Evolutionary conservation across 192 early-diverging fungal genomes (phyloP).

Genomic region (Coemansia sp.): DNA sequence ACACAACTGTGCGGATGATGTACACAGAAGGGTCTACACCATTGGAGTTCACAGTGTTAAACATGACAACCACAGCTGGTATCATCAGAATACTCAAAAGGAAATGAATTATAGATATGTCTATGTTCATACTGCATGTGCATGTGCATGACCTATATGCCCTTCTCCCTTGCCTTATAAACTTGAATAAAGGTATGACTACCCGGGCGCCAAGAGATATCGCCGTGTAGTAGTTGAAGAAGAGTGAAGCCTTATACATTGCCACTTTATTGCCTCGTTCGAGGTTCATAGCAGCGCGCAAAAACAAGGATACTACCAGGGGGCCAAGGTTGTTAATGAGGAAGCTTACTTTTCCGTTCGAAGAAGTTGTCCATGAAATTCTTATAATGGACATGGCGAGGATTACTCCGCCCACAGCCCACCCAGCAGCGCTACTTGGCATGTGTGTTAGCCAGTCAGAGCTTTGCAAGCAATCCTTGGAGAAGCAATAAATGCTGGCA

Average conservation of each 20-base stretch:
- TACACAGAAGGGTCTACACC: conserved; percentile 1
- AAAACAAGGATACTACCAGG: not conserved
- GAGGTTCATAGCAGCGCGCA: conserved; percentile 2
- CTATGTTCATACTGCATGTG: too few relatives aligned
- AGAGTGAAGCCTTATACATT: conserved; percentile 14
- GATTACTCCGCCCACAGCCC: conserved; percentile 16
- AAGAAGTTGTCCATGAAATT: not conserved
- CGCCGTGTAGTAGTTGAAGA: conserved; percentile 11
- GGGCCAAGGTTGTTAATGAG: not conserved
- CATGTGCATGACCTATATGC: too few relatives aligned
- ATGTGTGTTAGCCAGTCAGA: conserved; percentile 30
- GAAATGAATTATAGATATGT: not conserved
- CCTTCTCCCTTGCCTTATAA: not conserved
- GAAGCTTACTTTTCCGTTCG: not conserved
- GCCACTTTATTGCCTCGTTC: not conserved
- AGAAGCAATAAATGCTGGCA: conserved; percentile 9
- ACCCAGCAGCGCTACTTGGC: conserved; percentile 22
- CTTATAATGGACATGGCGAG: not conserved
- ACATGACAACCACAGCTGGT: conserved; percentile 1
- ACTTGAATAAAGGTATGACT: not conserved
- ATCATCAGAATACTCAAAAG: not conserved
- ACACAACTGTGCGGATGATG: conserved; percentile 6
- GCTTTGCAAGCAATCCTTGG: conserved; percentile 13
- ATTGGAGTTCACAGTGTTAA: not conserved
- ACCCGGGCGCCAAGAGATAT: not conserved